Evolutionary conservation across 495 filamentous ascomycete genomes (phyloP), one percentile per base, ranked within the genome.

Genomic region (Hypomontagnella submonticulosa): DNA sequence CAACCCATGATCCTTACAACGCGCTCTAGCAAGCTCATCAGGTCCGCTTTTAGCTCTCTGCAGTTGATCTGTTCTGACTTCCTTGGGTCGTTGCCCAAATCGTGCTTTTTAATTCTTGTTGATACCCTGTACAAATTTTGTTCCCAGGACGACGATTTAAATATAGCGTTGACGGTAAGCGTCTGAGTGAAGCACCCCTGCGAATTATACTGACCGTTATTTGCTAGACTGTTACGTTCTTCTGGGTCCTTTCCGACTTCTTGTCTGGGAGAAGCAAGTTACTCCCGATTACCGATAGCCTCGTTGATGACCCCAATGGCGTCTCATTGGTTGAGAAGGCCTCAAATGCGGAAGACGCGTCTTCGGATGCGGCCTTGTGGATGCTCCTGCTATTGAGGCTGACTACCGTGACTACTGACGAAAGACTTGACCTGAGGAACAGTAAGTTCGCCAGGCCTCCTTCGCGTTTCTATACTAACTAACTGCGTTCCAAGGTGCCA

Each of bases 51-150:
- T 70, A 88, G 85, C 52, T 95, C 93, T 23, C 71, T 96, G 12
- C 93, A 98, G 69, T 86, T 99, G 4, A 90, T 98, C 37, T 96
- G 93, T 68, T 97, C 95, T 3, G 95, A 99, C 73, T 99, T 97
- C 66, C 77, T 98, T 6, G 81, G 88, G 43, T 86, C 89, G 41
- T 77, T 99, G 41, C 92, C 95, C 1, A 85, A 88, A 46, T 80
- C 84, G 23, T 95, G 90, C 74, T 86, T 97, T 36, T 80, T 93
- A 54, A 89, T 89, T 59, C 84, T 98, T 13, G 88, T 97, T 62
- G 90, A 97, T 77, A 91, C 92, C 42, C 85, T 99, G 16, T 90
- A 91, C 65, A 87, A 88, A 58, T 99, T 98, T 77, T 90, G 89
- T 52, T 85, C 87, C 1, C 94, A 98, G 72, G 83, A 87, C 36